phyloP scores from a whole-genome alignment of 1,284 basidiomycete genomes.

The Mycena citricolor region DNA sequence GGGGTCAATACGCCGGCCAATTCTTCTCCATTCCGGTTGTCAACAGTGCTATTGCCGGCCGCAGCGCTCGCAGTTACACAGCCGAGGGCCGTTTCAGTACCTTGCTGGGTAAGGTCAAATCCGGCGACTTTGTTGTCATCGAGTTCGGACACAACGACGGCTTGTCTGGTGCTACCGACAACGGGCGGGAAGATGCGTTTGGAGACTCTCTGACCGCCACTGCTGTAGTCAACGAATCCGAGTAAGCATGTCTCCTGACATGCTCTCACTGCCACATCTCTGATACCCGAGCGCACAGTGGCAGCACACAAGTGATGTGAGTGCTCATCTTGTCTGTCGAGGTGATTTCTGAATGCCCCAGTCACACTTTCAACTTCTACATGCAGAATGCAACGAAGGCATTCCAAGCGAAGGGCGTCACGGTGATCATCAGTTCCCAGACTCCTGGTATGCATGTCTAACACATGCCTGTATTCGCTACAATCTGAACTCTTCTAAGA shows the following conservation, averaged over 20 bases:
- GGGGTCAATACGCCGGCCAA: constrained; percentile 45
- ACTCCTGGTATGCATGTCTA: too few relatives aligned
- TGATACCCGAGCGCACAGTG: constrained; percentile 28
- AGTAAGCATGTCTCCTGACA: constrained; percentile 26
- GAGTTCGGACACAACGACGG: constrained; percentile 50
- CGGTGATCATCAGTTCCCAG: constrained; percentile 47
- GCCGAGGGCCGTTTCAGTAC: constrained; percentile 44
- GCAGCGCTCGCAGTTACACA: constrained; percentile 47
- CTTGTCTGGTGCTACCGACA: constrained; percentile 32
- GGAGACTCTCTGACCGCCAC: constrained; percentile 38
- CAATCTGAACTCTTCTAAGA: too few relatives aligned
- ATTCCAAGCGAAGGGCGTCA: constrained; percentile 46
- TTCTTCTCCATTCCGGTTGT: constrained; percentile 43
- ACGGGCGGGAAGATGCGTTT: constrained; percentile 39
- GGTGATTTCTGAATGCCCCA: too few relatives aligned
- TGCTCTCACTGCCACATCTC: neutral
- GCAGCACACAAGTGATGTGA: constrained; percentile 34
- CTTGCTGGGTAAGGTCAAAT: constrained; percentile 37
- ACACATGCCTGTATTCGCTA: too few relatives aligned
- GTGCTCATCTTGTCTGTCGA: too few relatives aligned
- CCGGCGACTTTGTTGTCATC: constrained; percentile 44
- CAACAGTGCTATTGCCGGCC: constrained; percentile 46
- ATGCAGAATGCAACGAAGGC: constrained; percentile 38
- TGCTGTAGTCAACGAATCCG: constrained; percentile 33
- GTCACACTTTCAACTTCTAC: constrained; percentile 42